Conservation (phyloP, 176 grass and related monocot genomes). For the Oryza nivara region DNA sequence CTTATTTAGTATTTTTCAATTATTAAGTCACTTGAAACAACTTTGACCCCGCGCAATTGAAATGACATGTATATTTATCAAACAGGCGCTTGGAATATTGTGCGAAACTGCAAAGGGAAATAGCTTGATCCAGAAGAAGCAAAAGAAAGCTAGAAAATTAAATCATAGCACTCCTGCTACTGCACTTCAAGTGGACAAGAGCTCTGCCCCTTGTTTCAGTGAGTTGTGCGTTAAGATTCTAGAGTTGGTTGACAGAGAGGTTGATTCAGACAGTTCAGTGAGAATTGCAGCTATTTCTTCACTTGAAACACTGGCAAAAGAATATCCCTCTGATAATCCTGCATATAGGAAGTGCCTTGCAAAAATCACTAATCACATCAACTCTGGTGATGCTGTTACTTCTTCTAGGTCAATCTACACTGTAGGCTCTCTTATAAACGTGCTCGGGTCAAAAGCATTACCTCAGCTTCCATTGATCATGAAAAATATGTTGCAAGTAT, state of each 20-base stretch:
- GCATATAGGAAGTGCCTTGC: slow-evolving; percentile 64
- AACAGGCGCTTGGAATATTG: slow-evolving; percentile 75
- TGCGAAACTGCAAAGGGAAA: slow-evolving; percentile 74
- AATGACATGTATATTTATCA: slow-evolving; percentile 40
- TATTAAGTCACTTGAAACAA: slow-evolving; percentile 31
- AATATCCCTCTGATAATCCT: slow-evolving; percentile 68
- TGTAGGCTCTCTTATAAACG: slow-evolving; percentile 70
- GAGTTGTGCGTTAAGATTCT: slow-evolving; percentile 79
- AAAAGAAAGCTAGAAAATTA: slow-evolving; percentile 52
- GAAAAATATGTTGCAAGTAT: slow-evolving; percentile 71
- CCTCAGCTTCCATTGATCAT: slow-evolving; percentile 72
- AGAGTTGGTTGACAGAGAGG: slow-evolving; percentile 57
- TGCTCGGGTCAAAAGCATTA: slow-evolving; percentile 85
- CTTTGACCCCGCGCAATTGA: slow-evolving; percentile 3
- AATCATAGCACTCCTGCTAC: slow-evolving; percentile 45
- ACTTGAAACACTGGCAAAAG: slow-evolving; percentile 73
- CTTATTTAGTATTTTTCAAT: slow-evolving; percentile 14
- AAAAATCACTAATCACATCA: slow-evolving; percentile 64
- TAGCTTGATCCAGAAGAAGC: slow-evolving; percentile 60
- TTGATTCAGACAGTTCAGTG: slow-evolving; percentile 44
- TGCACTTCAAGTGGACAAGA: slow-evolving; percentile 57
- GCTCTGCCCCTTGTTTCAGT: slow-evolving; percentile 51
- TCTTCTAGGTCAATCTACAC: slow-evolving; percentile 74
- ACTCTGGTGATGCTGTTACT: slow-evolving; percentile 53
- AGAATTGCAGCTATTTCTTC: slow-evolving; percentile 91